Evolutionary conservation across 2,329 filamentous ascomycete genomes (phyloP).

Genomic region (Penicillium polonicum): DNA sequence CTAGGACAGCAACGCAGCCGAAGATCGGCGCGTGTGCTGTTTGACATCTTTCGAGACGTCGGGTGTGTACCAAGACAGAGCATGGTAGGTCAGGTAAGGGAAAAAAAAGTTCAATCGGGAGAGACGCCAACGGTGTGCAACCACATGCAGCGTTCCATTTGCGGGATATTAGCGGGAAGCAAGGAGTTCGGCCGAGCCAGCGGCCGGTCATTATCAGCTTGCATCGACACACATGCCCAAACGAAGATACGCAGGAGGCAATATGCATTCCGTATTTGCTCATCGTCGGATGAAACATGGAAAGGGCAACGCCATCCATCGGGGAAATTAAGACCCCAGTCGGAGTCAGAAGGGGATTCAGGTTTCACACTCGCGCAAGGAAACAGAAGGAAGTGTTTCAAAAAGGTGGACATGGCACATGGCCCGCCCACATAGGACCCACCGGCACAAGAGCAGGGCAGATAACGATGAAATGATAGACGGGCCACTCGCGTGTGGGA

Average conservation of each 20-base stretch:
- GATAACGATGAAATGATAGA: conserved; percentile 4
- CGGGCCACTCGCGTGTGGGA: conserved; percentile 11
- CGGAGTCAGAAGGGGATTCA: background rate
- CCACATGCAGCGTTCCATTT: background rate
- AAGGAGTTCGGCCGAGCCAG: conserved; percentile 16
- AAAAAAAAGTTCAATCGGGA: background rate
- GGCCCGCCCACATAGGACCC: background rate
- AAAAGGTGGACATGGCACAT: background rate
- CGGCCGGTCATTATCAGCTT: conserved; percentile 11
- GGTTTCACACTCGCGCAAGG: background rate
- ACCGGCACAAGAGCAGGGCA: background rate
- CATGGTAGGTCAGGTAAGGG: background rate
- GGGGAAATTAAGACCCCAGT: conserved; percentile 3
- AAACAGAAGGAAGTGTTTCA: background rate
- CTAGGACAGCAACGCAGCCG: conserved; percentile 10
- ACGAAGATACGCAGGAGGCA: background rate
- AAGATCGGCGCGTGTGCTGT: background rate
- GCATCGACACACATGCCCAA: conserved; percentile 2
- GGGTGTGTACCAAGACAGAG: background rate
- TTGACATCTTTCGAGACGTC: background rate
- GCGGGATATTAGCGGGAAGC: background rate
- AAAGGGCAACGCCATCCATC: background rate
- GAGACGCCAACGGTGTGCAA: background rate
- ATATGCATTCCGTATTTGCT: background rate
- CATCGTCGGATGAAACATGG: background rate